A percentile compares a stretch with the other conserved stretches of the same genome.
Evolutionary conservation across 2,329 filamentous ascomycete species (phyloP).

Genomic region (Hypoxylon sp.): DNA sequence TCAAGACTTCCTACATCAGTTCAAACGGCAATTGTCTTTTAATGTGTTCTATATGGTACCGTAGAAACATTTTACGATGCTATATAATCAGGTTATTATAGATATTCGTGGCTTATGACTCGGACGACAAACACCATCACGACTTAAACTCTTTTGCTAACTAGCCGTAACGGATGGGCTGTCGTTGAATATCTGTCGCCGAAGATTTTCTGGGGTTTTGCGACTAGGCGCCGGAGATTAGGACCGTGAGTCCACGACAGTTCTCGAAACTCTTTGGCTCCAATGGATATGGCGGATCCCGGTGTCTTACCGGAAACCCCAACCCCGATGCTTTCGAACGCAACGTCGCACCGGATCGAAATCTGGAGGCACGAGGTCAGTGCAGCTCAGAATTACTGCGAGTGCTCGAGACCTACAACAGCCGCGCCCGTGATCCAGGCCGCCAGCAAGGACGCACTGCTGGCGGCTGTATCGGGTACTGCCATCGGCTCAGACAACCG

Average conservation of each 20-base stretch:
- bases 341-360: conserved; percentile 58
- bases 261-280: background rate
- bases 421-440: background rate
- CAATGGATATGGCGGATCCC: no score
- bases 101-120: conserved; percentile 12
- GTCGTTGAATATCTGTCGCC: background rate
- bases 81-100: conserved; percentile 10
- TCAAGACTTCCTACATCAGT: conserved; percentile 7
- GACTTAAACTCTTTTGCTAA: conserved; percentile 8
- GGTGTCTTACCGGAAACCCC: background rate
- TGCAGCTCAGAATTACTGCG: conserved; percentile 55
- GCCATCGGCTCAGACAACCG: conserved; percentile 10
- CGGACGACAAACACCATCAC: conserved; percentile 1
- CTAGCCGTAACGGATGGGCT: background rate
- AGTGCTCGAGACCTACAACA: conserved; percentile 53
- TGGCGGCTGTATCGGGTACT: conserved; percentile 11
- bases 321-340: conserved; percentile 13
- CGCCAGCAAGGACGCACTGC: background rate
- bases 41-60: conserved; percentile 11
- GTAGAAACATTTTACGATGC: conserved; percentile 7
- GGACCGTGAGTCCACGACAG: background rate
- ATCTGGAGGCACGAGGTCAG: conserved; percentile 67
- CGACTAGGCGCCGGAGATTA: background rate
- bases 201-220: background rate
- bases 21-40: background rate